These are phyloP conservation scores for Fistulifera solaris DNA, from an alignment of 108 stramenopile species.

Conservation along the genomic window DNA sequence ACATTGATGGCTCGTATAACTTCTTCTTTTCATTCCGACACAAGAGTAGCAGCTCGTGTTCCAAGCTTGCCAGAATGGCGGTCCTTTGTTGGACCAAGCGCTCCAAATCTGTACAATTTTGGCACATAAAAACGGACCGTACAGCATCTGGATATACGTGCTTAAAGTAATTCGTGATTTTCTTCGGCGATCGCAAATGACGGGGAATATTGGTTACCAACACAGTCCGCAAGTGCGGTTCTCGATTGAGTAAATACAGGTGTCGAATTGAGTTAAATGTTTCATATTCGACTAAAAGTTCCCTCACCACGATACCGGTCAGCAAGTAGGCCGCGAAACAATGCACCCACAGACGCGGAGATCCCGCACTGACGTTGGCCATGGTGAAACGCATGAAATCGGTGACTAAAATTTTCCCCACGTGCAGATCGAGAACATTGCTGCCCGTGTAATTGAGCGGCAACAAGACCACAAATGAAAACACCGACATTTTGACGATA, in stretches of 20 bases:
- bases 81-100: slow-evolving; percentile 51
- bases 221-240: slow-evolving; percentile 82
- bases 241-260: slow-evolving; percentile 67
- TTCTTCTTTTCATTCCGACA: slow-evolving; percentile 70
- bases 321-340: slow-evolving; percentile 79
- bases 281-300: slow-evolving; percentile 78
- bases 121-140: slow-evolving; percentile 74
- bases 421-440: slow-evolving; percentile 59
- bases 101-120: slow-evolving; percentile 70
- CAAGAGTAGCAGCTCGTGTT: slow-evolving; percentile 62
- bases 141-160: slow-evolving; percentile 86
- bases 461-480: slow-evolving; percentile 73
- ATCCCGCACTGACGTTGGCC: slow-evolving; percentile 72
- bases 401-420: slow-evolving; percentile 59
- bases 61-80: slow-evolving; percentile 48
- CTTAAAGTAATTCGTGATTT: slow-evolving; percentile 69
- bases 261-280: slow-evolving; percentile 82
- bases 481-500: slow-evolving; percentile 85
- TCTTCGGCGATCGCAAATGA: slow-evolving; percentile 69
- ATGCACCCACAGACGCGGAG: slow-evolving; percentile 80
- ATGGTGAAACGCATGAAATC: slow-evolving; percentile 84
- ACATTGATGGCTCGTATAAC: slow-evolving; percentile 34
- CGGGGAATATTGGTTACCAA: slow-evolving; percentile 80
- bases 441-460: slow-evolving; percentile 82
- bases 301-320: slow-evolving; percentile 71